Evolutionary conservation across 2,329 filamentous ascomycete species (phyloP).

Genomic region (Aspergillus sp.): DNA sequence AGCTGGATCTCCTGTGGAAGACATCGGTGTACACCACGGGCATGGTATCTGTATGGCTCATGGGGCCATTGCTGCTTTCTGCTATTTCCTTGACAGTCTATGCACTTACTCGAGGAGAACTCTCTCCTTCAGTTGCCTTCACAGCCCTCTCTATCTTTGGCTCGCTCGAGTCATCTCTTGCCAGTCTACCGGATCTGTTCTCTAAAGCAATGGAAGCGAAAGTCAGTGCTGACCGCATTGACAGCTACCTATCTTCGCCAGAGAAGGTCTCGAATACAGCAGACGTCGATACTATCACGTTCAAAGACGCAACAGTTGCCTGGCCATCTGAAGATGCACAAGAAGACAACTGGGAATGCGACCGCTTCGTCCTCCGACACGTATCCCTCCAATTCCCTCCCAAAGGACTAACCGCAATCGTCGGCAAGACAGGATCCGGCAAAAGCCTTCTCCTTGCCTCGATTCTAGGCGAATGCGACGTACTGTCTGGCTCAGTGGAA

Average conservation of each 20-base stretch:
- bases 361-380: constrained; percentile 61
- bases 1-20: constrained; percentile 65
- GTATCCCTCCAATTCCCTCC: constrained; percentile 67
- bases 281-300: constrained; percentile 60
- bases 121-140: constrained; percentile 74
- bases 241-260: constrained; percentile 68
- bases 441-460: constrained; percentile 73
- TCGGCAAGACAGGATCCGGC: constrained; percentile 73
- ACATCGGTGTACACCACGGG: constrained; percentile 64
- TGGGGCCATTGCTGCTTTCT: constrained; percentile 70
- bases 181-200: constrained; percentile 70
- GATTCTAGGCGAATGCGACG: constrained; percentile 71
- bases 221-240: constrained; percentile 71
- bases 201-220: constrained; percentile 70
- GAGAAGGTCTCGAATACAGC: constrained; percentile 57
- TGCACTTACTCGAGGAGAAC: constrained; percentile 59
- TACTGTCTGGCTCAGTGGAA: constrained; percentile 62
- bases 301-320: constrained; percentile 67
- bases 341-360: constrained; percentile 26
- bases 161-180: constrained; percentile 69
- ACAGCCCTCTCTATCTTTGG: constrained; percentile 72
- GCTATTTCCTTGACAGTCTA: constrained; percentile 71
- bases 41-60: constrained; percentile 67
- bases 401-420: constrained; percentile 72
- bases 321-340: constrained; percentile 67